Base-by-base conservation (phyloP, 495 filamentous ascomycete genomes). In the Penicillium psychrofluorescens region DNA sequence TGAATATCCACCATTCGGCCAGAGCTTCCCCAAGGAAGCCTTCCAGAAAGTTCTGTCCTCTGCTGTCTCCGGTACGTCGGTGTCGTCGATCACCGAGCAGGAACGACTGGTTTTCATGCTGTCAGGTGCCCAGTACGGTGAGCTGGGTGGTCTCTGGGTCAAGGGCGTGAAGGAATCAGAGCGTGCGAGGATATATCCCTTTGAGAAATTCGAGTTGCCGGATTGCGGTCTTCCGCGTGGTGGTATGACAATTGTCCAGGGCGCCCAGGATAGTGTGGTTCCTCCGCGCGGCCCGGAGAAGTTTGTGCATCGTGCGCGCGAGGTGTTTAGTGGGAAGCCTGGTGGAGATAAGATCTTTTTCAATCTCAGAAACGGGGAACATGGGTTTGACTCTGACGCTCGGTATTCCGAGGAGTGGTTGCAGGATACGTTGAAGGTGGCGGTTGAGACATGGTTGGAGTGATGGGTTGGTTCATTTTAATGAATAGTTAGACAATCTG, bases 341-440 rank as follows among this genome's bases (percentile, higher is more conserved):
- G 51, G 49, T 1, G 46, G 15, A 7, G 53, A 57, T 22, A 49
- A 48, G n/a, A 39, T 64, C 12, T 34, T 48, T 12, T 28, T 64
- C 14, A 51, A 45, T n/a, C 30, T 59, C 10, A 28, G 46, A 29
- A 53, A 58, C 14, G 61, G 61, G 1, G 46, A 45, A 4, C 61
- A 64, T 62, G 61, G 61, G 14, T 62, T 62, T 53, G 58, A 64
- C 54, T 13, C 2, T 1, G 33, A 36, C 6, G 28, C 44, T 27
- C 37, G 46, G 8, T 38, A 51, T 10, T 41, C 46, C 11, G 55
- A 61, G 41, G 27, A 11, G 35, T 64, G 58, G 56, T 15, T 59
- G 31, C 31, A 38, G 32, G 47, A 58, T 12, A 41, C 39, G 9
- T 38, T 62, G 4, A 43, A 43, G 31, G 15, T 13, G 28, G 48